A percentile compares a stretch with the other conserved stretches of the same genome.
Evolutionary conservation across 1,284 basidiomycete species (phyloP).

Genomic region (Cutaneotrichosporon cavernicola): DNA sequence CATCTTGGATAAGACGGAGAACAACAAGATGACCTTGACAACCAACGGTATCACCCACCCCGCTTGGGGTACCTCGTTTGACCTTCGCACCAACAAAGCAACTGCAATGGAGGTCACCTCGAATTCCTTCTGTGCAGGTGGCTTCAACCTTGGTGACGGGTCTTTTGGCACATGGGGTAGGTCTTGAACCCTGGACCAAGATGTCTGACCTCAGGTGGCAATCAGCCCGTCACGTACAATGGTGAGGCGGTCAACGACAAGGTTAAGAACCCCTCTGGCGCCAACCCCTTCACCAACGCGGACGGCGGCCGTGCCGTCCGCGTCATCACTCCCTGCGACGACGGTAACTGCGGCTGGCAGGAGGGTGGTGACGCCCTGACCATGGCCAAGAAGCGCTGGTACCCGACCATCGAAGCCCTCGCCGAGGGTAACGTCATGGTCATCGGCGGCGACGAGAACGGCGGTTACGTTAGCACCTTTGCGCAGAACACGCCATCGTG

Average conservation of each 20-base stretch:
- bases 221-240: slow-evolving; percentile 71
- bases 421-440: slow-evolving; percentile 58
- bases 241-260: slow-evolving; percentile 56
- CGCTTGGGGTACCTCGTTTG: slow-evolving; percentile 55
- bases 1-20: slow-evolving; percentile 58
- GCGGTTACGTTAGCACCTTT: slow-evolving; percentile 65
- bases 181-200: background rate
- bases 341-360: slow-evolving; percentile 63
- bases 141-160: slow-evolving; percentile 56
- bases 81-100: slow-evolving; percentile 52
- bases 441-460: slow-evolving; percentile 53
- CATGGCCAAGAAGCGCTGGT: slow-evolving; percentile 71
- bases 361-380: slow-evolving; percentile 44
- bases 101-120: slow-evolving; percentile 67
- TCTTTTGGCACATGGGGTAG: slow-evolving; percentile 19
- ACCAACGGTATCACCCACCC: slow-evolving; percentile 45
- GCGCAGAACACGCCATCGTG: slow-evolving; percentile 76
- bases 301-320: slow-evolving; percentile 65
- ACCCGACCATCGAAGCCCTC: slow-evolving; percentile 61
- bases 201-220: slow-evolving; percentile 48
- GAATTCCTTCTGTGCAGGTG: slow-evolving; percentile 71
- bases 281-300: slow-evolving; percentile 56
- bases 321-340: slow-evolving; percentile 71
- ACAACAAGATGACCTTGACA: slow-evolving; percentile 63
- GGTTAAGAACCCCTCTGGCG: slow-evolving; percentile 49